These are phyloP conservation scores for Monilinia vaccinii-corymbosi DNA, from an alignment of 2,329 filamentous ascomycete genomes.

Conservation along the genomic window DNA sequence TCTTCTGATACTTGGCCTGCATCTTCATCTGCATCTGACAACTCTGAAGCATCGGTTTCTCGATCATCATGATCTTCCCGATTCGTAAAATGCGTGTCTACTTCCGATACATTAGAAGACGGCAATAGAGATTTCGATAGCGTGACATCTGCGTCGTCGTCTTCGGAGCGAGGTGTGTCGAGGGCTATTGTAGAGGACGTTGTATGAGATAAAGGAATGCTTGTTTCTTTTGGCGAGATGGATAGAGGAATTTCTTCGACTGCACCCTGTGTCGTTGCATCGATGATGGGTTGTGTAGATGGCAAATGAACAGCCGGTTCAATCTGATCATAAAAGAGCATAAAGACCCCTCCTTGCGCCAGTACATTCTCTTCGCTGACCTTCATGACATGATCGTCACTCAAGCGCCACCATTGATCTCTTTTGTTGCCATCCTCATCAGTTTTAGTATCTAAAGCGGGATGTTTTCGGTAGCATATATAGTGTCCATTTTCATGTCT, in stretches of 20 bases:
- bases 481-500: constrained; percentile 95
- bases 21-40: not conserved
- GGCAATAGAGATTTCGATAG: not conserved
- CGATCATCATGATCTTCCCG: not conserved
- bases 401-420: constrained; percentile 76
- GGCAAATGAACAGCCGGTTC: constrained; percentile 33
- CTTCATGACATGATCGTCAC: constrained; percentile 73
- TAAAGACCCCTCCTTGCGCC: constrained; percentile 74
- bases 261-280: not conserved
- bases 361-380: constrained; percentile 67
- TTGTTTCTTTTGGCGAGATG: not conserved
- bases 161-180: not conserved
- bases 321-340: constrained; percentile 88
- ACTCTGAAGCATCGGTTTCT: not conserved
- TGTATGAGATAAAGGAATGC: not conserved
- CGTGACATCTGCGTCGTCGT: not conserved
- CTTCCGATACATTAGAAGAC: not conserved
- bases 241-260: not conserved
- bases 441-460: constrained; percentile 24
- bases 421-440: constrained; percentile 24
- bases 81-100: not conserved
- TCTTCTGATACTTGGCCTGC: not conserved
- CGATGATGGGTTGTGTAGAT: not conserved
- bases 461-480: constrained; percentile 75
- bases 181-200: not conserved